phyloP scores from a whole-genome alignment of 169 alveolate species.

The Babesia sp. region DNA sequence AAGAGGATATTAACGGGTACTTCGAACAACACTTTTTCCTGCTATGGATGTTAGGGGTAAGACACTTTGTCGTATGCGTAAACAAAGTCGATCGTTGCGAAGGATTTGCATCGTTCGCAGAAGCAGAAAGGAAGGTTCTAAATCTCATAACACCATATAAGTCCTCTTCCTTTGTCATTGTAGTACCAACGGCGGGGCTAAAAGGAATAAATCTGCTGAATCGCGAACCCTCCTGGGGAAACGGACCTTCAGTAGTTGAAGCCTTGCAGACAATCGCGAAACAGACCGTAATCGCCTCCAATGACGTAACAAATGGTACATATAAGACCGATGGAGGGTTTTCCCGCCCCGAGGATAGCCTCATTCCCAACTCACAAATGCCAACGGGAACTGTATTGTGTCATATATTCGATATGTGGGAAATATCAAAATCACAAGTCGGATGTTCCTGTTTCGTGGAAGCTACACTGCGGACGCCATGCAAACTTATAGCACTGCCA shows the following conservation, averaged over 20 bases:
- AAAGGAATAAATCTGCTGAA: conserved; percentile 40
- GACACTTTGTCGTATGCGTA: conserved; percentile 67
- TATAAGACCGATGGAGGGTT: background rate
- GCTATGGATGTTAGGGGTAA: conserved; percentile 68
- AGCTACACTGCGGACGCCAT: conserved; percentile 29
- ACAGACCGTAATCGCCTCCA: background rate
- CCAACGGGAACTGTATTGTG: conserved; percentile 19
- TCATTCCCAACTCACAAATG: background rate
- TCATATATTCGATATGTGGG: conserved; percentile 65
- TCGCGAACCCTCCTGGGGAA: conserved; percentile 31
- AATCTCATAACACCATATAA: conserved; percentile 35
- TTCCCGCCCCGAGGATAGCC: background rate
- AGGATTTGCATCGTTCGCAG: conserved; percentile 28
- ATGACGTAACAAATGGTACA: background rate
- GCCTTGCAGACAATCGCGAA: conserved; percentile 25
- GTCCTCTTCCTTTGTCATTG: conserved; percentile 36
- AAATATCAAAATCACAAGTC: conserved; percentile 33
- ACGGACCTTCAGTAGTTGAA: conserved; percentile 39
- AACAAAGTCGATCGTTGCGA: conserved; percentile 72
- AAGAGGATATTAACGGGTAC: conserved; percentile 63
- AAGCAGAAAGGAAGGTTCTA: conserved; percentile 34
- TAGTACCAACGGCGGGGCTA: conserved; percentile 56
- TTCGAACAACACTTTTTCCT: conserved; percentile 65
- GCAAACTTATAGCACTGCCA: conserved; percentile 43
- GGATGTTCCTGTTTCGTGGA: conserved; percentile 51